Evolutionary conservation across 495 filamentous ascomycete species (phyloP).

Genomic region (Penicillium dipodomyicola): DNA sequence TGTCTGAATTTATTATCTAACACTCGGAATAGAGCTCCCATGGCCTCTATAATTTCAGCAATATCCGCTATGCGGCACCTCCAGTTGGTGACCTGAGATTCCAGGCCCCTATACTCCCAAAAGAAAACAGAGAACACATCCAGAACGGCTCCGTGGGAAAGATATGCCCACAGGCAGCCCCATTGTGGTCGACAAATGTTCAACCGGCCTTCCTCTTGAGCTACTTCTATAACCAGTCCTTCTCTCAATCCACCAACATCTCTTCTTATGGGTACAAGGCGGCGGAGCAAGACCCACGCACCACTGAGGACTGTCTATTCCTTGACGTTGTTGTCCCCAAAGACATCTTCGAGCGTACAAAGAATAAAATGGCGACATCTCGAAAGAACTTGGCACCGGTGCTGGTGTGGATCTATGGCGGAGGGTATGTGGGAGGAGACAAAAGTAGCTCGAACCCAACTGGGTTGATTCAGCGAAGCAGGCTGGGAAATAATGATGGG

Average conservation of each 20-base stretch:
- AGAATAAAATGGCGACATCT: conserved; percentile 16
- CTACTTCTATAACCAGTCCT: conserved; percentile 15
- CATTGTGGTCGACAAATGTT: conserved; percentile 28
- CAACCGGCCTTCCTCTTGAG: background rate
- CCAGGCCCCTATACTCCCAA: conserved; percentile 44
- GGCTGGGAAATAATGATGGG: conserved; percentile 39
- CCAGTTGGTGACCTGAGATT: conserved; percentile 54
- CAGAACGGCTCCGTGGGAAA: conserved; percentile 45
- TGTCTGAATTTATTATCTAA: background rate
- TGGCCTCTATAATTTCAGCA: conserved; percentile 54
- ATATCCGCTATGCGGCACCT: conserved; percentile 59
- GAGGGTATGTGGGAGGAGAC: conserved; percentile 53
- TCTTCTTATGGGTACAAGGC: conserved; percentile 28
- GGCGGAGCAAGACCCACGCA: conserved; percentile 39
- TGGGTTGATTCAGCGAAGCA: conserved; percentile 48
- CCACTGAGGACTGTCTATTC: conserved; percentile 58
- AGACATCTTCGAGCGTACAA: conserved; percentile 35
- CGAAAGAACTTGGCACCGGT: conserved; percentile 46
- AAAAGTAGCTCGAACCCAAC: conserved; percentile 46
- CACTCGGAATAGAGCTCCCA: conserved; percentile 17
- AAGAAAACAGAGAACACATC: conserved; percentile 33
- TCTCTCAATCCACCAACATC: conserved; percentile 33
- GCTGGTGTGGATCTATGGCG: conserved; percentile 61
- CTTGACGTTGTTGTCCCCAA: conserved; percentile 52
- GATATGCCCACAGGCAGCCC: conserved; percentile 52